Evolutionary conservation across 352 stramenopile genomes (phyloP).

Genomic region (Pythium rishiriense): DNA sequence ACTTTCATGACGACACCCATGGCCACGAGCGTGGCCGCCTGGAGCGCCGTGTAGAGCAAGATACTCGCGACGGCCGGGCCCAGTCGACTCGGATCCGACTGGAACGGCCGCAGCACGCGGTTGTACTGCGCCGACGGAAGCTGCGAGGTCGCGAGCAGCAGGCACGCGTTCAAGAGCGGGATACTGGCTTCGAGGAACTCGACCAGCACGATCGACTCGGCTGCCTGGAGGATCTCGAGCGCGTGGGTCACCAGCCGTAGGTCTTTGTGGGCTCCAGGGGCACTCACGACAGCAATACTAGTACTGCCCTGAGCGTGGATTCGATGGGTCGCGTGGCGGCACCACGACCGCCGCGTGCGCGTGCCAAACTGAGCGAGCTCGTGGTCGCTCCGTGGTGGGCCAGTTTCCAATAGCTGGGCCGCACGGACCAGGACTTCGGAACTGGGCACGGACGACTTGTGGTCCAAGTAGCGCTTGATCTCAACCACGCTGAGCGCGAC

Average conservation of each 20-base stretch:
- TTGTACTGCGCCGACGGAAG: conserved; percentile 19
- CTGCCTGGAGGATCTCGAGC: conserved; percentile 15
- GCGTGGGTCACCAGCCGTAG: not conserved
- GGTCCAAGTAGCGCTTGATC: conserved; percentile 1
- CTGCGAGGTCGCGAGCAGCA: conserved; percentile 6
- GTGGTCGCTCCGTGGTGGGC: not conserved
- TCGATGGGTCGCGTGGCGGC: no score
- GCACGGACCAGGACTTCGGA: not conserved
- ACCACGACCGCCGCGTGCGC: not conserved
- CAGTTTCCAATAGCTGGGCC: not conserved
- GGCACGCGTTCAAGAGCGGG: conserved; percentile 3
- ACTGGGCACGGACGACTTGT: not conserved
- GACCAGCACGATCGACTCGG: conserved; percentile 21
- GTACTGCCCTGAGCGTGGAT: no score
- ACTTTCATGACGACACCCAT: not conserved
- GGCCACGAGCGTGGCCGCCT: conserved; percentile 2
- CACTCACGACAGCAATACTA: no score
- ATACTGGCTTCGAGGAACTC: conserved; percentile 18
- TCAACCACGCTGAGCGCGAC: not conserved
- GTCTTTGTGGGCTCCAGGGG: no score
- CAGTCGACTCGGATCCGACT: not conserved
- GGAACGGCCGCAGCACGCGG: not conserved
- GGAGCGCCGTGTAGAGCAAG: conserved; percentile 9
- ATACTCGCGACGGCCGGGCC: not conserved
- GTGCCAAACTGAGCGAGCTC: not conserved